Evolutionary conservation across 1,139 yeast species (phyloP).

Genomic region (Scheffersomyces quercinus): DNA sequence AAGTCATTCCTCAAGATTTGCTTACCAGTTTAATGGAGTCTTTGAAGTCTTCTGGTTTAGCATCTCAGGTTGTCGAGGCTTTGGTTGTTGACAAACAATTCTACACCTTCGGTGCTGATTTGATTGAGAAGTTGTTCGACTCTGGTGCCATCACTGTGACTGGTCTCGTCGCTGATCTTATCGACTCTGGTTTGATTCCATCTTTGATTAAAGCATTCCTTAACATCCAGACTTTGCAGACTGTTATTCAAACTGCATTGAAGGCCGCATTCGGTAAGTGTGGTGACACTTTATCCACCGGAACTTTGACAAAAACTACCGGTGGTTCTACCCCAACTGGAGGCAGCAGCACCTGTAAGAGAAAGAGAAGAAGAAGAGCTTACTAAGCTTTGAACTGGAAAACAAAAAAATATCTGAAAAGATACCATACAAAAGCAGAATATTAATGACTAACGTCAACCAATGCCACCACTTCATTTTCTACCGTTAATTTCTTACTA

Average conservation of each 20-base stretch:
- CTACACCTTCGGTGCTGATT: slow-evolving; percentile 43
- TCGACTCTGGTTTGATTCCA: slow-evolving; percentile 42
- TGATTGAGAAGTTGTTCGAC: slow-evolving; percentile 34
- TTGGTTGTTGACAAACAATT: slow-evolving; percentile 43
- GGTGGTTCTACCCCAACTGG: slow-evolving; percentile 14
- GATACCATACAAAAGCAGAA: no score
- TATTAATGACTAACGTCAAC: no score
- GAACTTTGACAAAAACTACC: slow-evolving; percentile 16
- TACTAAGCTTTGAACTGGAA: slow-evolving; percentile 13
- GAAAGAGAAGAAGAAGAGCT: slow-evolving; percentile 34
- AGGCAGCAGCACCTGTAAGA: slow-evolving; percentile 18
- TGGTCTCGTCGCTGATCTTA: slow-evolving; percentile 30
- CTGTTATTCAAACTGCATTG: slow-evolving; percentile 45
- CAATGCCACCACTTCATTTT: background rate
- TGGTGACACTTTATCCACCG: slow-evolving; percentile 20
- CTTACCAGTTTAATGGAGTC: slow-evolving; percentile 46
- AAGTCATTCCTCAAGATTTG: slow-evolving; percentile 20
- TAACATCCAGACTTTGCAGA: slow-evolving; percentile 40
- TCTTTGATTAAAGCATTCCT: slow-evolving; percentile 41
- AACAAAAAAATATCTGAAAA: no score
- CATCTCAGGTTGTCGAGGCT: slow-evolving; percentile 39
- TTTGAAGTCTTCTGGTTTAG: slow-evolving; percentile 47
- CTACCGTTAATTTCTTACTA: background rate
- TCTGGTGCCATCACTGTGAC: slow-evolving; percentile 30
- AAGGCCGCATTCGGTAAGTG: slow-evolving; percentile 48